A percentile compares a stretch with the other conserved stretches of the same genome.
Conservation (phyloP, 2,329 filamentous ascomycete species). For the Thielaviopsis ethacetica region DNA sequence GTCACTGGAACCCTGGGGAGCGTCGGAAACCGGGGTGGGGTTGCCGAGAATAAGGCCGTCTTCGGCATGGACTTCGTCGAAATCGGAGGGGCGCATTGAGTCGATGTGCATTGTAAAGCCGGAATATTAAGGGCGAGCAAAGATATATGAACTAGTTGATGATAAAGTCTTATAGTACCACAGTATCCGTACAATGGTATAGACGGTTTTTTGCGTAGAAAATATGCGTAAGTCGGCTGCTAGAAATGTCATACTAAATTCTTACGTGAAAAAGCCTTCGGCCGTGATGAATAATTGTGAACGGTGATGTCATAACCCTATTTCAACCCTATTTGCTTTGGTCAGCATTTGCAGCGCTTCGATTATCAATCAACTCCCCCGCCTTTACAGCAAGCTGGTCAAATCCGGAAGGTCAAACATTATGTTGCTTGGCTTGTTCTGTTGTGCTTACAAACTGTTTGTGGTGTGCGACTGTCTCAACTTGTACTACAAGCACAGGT, state of each 20-base stretch:
- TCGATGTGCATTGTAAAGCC: constrained; percentile 7
- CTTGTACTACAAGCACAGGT: no score
- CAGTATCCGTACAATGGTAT: background rate
- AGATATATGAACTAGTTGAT: background rate
- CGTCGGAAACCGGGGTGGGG: background rate
- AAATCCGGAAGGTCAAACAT: no score
- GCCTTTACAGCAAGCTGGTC: background rate
- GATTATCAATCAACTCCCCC: background rate
- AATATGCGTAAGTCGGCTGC: no score
- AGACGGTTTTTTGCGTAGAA: background rate
- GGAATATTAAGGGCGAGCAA: background rate
- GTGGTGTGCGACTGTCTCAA: no score
- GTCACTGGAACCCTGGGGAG: background rate
- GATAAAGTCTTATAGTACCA: background rate
- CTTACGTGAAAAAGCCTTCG: background rate
- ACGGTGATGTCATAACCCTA: constrained; percentile 3
- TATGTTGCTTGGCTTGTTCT: no score
- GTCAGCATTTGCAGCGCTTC: background rate
- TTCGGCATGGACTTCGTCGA: constrained; percentile 2
- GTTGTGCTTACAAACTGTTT: no score
- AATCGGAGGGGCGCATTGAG: background rate
- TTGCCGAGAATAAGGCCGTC: constrained; percentile 1
- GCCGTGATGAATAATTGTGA: background rate
- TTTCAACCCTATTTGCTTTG: background rate
- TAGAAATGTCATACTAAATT: no score